Evolutionary conservation across 2,329 filamentous ascomycete genomes (phyloP), one percentile per base, ranked within the genome.

Genomic region (Phaeosphaeria sp.): DNA sequence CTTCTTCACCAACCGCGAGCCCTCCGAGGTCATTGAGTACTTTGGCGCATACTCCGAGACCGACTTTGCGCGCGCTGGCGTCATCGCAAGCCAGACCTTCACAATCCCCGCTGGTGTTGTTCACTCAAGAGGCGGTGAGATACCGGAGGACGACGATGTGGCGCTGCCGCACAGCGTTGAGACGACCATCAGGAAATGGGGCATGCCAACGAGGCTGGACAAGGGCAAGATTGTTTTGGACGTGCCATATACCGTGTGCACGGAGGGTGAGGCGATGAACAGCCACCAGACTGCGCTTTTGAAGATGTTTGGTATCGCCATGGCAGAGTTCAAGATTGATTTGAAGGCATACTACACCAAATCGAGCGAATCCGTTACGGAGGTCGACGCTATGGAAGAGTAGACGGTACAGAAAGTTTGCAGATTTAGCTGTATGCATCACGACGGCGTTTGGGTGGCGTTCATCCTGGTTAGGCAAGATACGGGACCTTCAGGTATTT

Each of bases 41-140:
- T 93, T 99, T 77, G 81, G 83, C 59, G 81, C 80, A 61, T 90
- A 92, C 74, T 79, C 86, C 17, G 89, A 91, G 67, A 88, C 90
- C 70, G 95, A 98, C 82, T 99, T 93, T 74, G 95, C 95, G 62
- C 90, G 95, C 75, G 92, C 94, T 57, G 95, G 95, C 65, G 89
- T 89, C 61, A 79, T 83, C 53, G 91, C 93, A 22, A 84, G 88
- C 15, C 87, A 92, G 67, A 86, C 84, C 52, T 93, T 98, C 79
- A 87, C 86, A 59, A 87, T 99, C 57, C 94, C 95, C 4, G 84
- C 88, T 0, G 95, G 95, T n/a, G 82, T 90, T 48, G 88, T 99
- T 57, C 90, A 93, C 80, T 88, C 89, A 42, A 81, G 83, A 49
- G 94, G 86, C 56, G 94, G 94, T 61, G 91, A 96, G 80, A 84